Evolutionary conservation across 1,139 yeast genomes (phyloP).

Genomic region (Debaryomyces subglobosus): DNA sequence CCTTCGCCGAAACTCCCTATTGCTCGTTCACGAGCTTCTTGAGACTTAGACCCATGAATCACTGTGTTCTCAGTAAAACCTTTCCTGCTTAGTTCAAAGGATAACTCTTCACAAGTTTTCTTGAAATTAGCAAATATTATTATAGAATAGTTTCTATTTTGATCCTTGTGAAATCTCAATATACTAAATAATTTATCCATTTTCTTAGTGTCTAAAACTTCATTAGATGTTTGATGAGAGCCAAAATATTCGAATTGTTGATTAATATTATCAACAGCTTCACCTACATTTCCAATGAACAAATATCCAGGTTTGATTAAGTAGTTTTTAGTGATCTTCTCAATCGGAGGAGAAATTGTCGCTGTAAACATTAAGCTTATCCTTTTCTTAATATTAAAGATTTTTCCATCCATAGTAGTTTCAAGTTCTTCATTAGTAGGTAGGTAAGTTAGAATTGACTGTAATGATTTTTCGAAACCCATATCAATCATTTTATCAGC

Average conservation of each 20-base stretch:
- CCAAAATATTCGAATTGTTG: constrained; percentile 62
- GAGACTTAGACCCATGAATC: constrained; percentile 87
- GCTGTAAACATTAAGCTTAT: constrained; percentile 90
- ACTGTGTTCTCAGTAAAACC: constrained; percentile 56
- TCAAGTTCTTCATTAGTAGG: constrained; percentile 34
- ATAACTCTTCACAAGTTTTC: constrained; percentile 68
- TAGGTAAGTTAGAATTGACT: constrained; percentile 53
- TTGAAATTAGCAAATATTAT: constrained; percentile 84
- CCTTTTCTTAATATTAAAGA: constrained; percentile 33
- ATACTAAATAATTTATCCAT: constrained; percentile 27
- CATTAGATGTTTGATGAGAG: constrained; percentile 15
- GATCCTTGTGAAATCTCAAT: constrained; percentile 22
- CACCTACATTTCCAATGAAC: constrained; percentile 65
- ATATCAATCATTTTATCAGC: constrained; percentile 95
- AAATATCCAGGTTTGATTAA: constrained; percentile 64
- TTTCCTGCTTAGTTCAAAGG: constrained; percentile 46
- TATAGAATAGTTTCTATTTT: constrained; percentile 45
- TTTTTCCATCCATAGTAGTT: constrained; percentile 25
- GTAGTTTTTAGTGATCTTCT: constrained; percentile 63
- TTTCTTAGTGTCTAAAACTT: constrained; percentile 28
- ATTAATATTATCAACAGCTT: constrained; percentile 66
- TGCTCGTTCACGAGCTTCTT: constrained; percentile 84
- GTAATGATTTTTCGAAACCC: constrained; percentile 87
- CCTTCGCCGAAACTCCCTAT: constrained; percentile 65
- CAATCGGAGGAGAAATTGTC: constrained; percentile 79